phyloP scores from a whole-genome alignment of 768 basidiomycete genomes.

The Trametes meyenii region DNA sequence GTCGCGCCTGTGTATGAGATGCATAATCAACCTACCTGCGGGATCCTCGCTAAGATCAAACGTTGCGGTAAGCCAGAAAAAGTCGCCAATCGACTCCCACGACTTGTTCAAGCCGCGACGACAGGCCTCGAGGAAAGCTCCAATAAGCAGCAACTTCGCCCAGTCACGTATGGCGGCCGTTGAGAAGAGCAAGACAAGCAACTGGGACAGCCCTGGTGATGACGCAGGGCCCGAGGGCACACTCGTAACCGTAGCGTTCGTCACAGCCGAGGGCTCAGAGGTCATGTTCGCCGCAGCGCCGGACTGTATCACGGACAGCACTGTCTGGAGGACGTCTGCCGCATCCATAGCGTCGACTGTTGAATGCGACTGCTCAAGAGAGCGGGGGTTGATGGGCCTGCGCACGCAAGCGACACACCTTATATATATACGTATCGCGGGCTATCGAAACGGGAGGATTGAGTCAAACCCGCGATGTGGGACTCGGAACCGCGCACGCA shows the following conservation, averaged over 20 bases:
- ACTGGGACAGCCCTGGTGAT: conserved; percentile 17
- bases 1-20: background rate
- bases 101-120: conserved; percentile 48
- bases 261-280: conserved; percentile 1
- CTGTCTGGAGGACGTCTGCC: conserved; percentile 17
- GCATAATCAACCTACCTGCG: conserved; percentile 46
- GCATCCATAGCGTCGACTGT: conserved; percentile 18
- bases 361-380: background rate
- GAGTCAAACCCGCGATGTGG: too few relatives aligned
- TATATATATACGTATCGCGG: too few relatives aligned
- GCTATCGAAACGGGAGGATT: too few relatives aligned
- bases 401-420: too few relatives aligned
- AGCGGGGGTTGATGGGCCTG: too few relatives aligned
- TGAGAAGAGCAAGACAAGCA: conserved; percentile 51
- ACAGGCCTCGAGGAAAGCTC: conserved; percentile 60
- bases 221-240: background rate
- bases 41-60: conserved; percentile 62
- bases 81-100: conserved; percentile 49
- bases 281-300: conserved; percentile 14
- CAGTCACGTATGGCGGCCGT: conserved; percentile 62
- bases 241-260: conserved; percentile 16
- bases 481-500: too few relatives aligned
- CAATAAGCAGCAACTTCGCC: conserved; percentile 63
- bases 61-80: conserved; percentile 63
- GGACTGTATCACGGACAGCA: conserved; percentile 16